These are phyloP conservation scores for Penicillium sp. DNA, from an alignment of 2,329 filamentous ascomycete species.

Conservation along the genomic window DNA sequence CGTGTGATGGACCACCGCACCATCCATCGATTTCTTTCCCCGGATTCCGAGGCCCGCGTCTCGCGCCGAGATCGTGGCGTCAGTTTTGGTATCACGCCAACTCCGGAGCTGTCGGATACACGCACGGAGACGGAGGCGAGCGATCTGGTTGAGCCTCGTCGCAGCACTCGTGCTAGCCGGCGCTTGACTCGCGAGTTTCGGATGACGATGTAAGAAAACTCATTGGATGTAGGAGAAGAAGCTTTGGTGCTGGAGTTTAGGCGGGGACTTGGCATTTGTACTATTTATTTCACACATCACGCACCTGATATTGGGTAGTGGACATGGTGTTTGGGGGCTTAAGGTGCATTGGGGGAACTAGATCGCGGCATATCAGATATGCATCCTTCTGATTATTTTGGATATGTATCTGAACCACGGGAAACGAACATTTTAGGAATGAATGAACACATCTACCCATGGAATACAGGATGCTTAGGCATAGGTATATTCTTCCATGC, in stretches of 20 bases:
- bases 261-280: constrained; percentile 8
- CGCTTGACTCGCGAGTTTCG: constrained; percentile 33
- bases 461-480: not conserved
- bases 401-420: too few relatives aligned
- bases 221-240: constrained; percentile 2
- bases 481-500: not conserved
- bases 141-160: constrained; percentile 35
- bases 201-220: constrained; percentile 34
- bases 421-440: not conserved
- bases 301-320: too few relatives aligned
- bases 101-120: constrained; percentile 39
- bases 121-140: constrained; percentile 40
- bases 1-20: constrained; percentile 78
- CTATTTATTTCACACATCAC: too few relatives aligned
- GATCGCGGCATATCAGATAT: too few relatives aligned
- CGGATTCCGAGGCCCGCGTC: constrained; percentile 60
- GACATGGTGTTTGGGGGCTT: constrained; percentile 11
- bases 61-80: constrained; percentile 39
- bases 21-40: constrained; percentile 77
- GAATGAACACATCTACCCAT: not conserved
- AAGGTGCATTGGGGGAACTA: constrained; percentile 14
- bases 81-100: constrained; percentile 37
- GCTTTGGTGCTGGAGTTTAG: not conserved
- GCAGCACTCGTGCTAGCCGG: constrained; percentile 36
- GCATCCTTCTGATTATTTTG: too few relatives aligned